Percentiles rank a stretch among this genome's conserved stretches.
phyloP scores from a whole-genome alignment of 352 stramenopile species.

The Blastocystis sp. region DNA sequence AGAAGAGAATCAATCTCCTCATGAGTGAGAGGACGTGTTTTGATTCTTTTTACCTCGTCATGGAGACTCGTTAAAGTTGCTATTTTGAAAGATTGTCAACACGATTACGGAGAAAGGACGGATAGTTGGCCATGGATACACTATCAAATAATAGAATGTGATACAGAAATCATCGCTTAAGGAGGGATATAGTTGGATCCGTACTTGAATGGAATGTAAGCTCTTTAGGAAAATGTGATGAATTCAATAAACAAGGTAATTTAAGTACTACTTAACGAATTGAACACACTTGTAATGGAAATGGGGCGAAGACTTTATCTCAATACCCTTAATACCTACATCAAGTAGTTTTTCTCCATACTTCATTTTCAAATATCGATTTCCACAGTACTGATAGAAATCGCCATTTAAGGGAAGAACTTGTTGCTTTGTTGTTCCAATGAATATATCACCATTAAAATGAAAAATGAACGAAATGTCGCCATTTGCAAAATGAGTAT shows the following conservation, averaged over 20 bases:
- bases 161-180: background rate
- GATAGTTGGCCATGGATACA: background rate
- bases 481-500: background rate
- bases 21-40: background rate
- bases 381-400: background rate
- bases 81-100: background rate
- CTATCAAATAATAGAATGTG: background rate
- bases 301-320: background rate
- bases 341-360: background rate
- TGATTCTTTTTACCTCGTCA: background rate
- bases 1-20: constrained; percentile 1
- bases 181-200: background rate
- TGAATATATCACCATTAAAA: constrained; percentile 46
- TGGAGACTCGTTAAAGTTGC: background rate
- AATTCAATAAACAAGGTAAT: background rate
- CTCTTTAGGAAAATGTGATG: background rate
- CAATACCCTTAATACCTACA: constrained; percentile 1
- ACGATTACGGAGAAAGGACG: background rate
- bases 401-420: background rate
- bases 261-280: background rate
- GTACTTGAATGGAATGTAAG: background rate
- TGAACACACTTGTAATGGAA: background rate
- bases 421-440: background rate
- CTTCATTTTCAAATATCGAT: background rate
- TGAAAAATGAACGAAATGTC: background rate